Percentiles rank a stretch among this genome's conserved stretches.
Evolutionary conservation across 176 grass and related monocot genomes (phyloP).

Genomic region (Saccharum officinarum): DNA sequence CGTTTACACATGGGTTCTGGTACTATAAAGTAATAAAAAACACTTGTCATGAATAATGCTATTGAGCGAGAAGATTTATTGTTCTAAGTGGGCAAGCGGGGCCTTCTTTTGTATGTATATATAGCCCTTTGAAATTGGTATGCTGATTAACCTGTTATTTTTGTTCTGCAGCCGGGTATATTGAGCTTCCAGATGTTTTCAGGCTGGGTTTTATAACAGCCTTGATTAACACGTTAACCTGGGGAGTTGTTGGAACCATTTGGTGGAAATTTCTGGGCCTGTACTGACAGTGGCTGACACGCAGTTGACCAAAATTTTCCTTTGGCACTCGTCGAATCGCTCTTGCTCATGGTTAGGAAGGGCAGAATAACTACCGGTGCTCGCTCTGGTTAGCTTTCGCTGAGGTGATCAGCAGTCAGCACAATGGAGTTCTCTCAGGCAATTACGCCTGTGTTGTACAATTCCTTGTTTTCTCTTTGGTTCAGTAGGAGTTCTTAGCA

Average conservation of each 20-base stretch:
- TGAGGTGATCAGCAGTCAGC: not conserved
- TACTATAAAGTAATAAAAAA: not conserved
- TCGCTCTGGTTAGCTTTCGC: not conserved
- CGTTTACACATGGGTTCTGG: not conserved
- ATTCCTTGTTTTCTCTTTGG: not conserved
- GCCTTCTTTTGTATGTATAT: not conserved
- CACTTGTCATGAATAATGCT: not conserved
- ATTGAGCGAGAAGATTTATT: not conserved
- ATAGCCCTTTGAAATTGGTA: not conserved
- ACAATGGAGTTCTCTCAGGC: not conserved
- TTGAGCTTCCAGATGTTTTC: constrained; percentile 78
- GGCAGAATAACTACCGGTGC: not conserved
- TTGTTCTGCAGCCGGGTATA: constrained; percentile 66
- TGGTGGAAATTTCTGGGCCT: constrained; percentile 95
- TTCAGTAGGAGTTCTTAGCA: not conserved
- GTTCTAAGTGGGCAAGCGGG: not conserved
- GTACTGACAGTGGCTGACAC: constrained; percentile 48
- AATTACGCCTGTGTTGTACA: constrained; percentile 1
- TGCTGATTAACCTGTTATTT: constrained; percentile 34
- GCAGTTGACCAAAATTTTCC: not conserved
- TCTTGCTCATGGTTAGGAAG: not conserved
- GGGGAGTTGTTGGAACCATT: constrained; percentile 74
- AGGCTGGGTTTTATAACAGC: constrained; percentile 74
- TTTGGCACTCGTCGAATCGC: constrained; percentile 16
- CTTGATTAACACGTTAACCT: constrained; percentile 59